Base-by-base conservation (phyloP, 306 rosid genomes). In the Crotalaria pallida region DNA sequence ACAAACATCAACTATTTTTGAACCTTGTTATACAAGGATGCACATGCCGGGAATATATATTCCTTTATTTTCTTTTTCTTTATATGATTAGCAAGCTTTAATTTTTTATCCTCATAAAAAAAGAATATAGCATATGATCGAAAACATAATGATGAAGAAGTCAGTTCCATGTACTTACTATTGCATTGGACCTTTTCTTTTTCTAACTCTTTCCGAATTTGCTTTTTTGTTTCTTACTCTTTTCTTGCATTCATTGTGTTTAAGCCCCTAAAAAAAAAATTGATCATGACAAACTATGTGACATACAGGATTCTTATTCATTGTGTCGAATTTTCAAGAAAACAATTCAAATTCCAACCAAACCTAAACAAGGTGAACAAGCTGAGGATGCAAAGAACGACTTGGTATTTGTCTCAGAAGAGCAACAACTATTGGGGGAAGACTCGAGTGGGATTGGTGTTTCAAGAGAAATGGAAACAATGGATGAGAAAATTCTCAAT, bases 261-360 rank as follows among this genome's bases (percentile, higher is more conserved):
- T 27, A 48, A 33, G 31, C 33, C 10, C 13, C 10, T 15, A 1
- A 13, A 15, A 26, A 9, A 10, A 19, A 29, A 6, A 29, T 10
- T 11, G 68, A 26, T 43, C 58, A 43, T 50, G 65, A 16, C 73
- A 73, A 23, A 50, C n/a, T 31, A 66, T 17, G 44, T 13, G 6
- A 19, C 31, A 36, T 38, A 56, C 27, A 93, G 98, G 98, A 90
- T 75, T 93, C 98, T 5, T 93, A 88, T 65, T 96, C 98, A 2
- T 58, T 93, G 76, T 93, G 98, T 67, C 98, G 98, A 2, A 81
- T 93, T 63, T 84, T 93, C 89, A 88, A 87, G 88, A 93, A 93
- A 69, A 82, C 90, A 52, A 82, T 82, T 41, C 87, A 85, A 83
- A 71, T 81, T 23, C 84, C 81, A 3, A 55, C 79, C 56, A 75